phyloP scores from a whole-genome alignment of 495 filamentous ascomycete species.

The Rusavskia elegans region DNA sequence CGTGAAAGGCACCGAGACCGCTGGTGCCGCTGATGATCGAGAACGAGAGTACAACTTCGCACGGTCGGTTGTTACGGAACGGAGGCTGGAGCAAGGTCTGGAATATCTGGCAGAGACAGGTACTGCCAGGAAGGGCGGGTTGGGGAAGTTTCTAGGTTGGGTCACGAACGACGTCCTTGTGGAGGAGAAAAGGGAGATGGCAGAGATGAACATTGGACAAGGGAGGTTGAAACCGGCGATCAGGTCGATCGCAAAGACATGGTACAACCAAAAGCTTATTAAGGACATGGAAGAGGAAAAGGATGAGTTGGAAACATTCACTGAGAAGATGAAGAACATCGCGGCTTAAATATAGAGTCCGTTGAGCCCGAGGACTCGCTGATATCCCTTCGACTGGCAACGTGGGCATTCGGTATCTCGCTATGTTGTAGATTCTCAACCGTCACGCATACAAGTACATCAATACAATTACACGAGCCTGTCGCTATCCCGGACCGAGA shows the following conservation, averaged over 20 bases:
- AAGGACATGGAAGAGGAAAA: neutral
- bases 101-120: constrained; percentile 15
- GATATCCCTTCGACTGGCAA: neutral
- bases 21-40: neutral
- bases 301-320: neutral
- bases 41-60: constrained; percentile 10
- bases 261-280: constrained; percentile 1
- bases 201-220: neutral
- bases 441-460: no score
- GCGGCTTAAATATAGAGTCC: neutral
- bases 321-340: neutral
- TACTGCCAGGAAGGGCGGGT: neutral
- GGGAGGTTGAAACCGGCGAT: constrained; percentile 1
- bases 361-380: no score
- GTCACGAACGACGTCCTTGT: neutral
- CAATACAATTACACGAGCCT: no score
- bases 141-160: constrained; percentile 3
- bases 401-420: neutral
- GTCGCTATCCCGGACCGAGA: no score
- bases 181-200: constrained; percentile 6
- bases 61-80: neutral
- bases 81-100: constrained; percentile 19
- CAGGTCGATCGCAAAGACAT: neutral
- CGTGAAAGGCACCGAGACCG: neutral
- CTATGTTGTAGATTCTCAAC: no score